Evolutionary conservation across 768 basidiomycete genomes (phyloP).

Genomic region (Rhodotorula paludigena): DNA sequence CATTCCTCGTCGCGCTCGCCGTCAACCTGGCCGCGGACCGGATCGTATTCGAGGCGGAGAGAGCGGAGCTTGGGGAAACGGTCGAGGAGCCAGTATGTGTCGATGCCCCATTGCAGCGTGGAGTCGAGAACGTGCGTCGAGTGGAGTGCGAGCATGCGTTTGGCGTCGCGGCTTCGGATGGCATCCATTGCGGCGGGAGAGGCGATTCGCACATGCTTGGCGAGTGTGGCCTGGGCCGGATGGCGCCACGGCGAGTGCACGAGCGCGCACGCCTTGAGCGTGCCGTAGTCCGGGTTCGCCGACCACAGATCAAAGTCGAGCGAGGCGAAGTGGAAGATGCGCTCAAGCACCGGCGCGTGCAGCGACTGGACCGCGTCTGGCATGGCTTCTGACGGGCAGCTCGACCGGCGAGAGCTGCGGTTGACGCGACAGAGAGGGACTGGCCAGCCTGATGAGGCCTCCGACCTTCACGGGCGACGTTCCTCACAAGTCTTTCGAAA

Average conservation of each 20-base stretch:
- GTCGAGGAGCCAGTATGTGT: conserved; percentile 32
- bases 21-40: conserved; percentile 3
- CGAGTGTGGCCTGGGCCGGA: conserved; percentile 14
- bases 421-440: not conserved
- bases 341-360: conserved; percentile 12
- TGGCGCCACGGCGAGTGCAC: conserved; percentile 9
- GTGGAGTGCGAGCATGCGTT: conserved; percentile 11
- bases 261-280: conserved; percentile 14
- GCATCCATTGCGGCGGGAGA: conserved; percentile 8
- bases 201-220: conserved; percentile 20
- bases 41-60: conserved; percentile 25
- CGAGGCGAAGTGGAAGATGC: conserved; percentile 10
- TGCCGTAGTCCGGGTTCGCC: conserved; percentile 15
- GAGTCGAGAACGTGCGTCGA: conserved; percentile 17
- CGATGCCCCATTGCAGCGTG: conserved; percentile 13
- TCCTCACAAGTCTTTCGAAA: too few relatives aligned
- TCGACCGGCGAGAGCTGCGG: too few relatives aligned
- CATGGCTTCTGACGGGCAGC: not conserved
- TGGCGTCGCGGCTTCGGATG: conserved; percentile 18
- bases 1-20: conserved; percentile 32
- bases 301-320: conserved; percentile 3
- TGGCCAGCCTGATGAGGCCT: too few relatives aligned
- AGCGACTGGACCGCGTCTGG: not conserved
- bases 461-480: not conserved
- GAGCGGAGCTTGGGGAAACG: conserved; percentile 14